Evolutionary conservation across 495 filamentous ascomycete genomes (phyloP), one percentile per base, ranked within the genome.

Genomic region (Staphylotrichum tortipilum): DNA sequence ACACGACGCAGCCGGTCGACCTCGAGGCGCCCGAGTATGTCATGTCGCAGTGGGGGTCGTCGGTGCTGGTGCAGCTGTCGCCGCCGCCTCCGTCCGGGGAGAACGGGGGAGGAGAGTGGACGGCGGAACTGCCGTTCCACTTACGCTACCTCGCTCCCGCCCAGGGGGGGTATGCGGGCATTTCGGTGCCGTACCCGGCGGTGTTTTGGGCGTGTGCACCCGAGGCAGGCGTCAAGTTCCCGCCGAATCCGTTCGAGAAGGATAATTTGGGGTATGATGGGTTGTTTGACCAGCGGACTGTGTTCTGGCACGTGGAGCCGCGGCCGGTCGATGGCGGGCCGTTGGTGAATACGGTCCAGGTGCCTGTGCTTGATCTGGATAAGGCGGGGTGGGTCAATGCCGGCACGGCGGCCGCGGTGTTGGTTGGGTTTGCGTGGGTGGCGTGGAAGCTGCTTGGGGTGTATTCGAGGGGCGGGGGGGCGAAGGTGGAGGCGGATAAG

Each of bases 201-300:
- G 77, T 96, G 2, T 97, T 98, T 72, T 97, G 91, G 91, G 92
- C 89, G 2, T 98, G 92, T 62, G 73, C 75, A 3, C 78, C 80
- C 19, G 80, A 86, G 33, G 84, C 86, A 36, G 85, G 77, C 21
- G 78, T 76, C 1, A 82, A 86, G 65, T 86, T 94, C 73, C 65
- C 75, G 0, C 79, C 72, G 4, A 95, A 82, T 59, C 92, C 92
- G 2, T 98, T 98, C 62, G 92, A 96, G 64, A 72, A 85, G 15
- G 72, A 72, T 22, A 81, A 86, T 63, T 65, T 98, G 18, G 92
- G 91, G 15, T 97, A 90, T 68, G 92, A 97, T 47, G 83, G 78
- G 1, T 63, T 94, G 21, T 96, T 98, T 63, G 82, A 79, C 4
- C 77, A 82, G 17, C 72, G 78, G 39, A 94, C 88, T 0, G 75